Base-by-base conservation (phyloP, 495 filamentous ascomycete species). In the Cercophora scortea region DNA sequence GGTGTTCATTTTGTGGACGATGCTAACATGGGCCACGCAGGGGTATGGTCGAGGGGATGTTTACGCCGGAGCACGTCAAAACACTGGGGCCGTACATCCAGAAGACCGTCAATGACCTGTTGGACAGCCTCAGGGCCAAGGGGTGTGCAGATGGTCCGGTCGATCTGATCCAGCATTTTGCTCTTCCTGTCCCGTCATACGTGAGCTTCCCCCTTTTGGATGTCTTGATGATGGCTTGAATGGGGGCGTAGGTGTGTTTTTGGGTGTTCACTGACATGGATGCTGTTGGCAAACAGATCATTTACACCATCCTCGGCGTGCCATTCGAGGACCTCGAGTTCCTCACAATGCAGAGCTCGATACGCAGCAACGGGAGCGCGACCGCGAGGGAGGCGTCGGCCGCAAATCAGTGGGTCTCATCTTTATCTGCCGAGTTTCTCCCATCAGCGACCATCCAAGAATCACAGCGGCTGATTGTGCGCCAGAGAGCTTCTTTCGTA, bases 251-350 rank as follows among this genome's bases (percentile, higher is more conserved):
- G 5, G 25, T 25, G 25, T 25, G 25, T 25, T 25, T 25, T 25
- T 25, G 2, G 25, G 25, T 5, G 5, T 5, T 25, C 5, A 25
- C 25, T 25, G 25, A 25, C 25, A 25, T 5, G 25, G 25, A 25
- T 25, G 25, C 25, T 25, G 25, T 25, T 5, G 25, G 5, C 1
- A 42, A 12, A 8, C 32, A 75, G 71, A 77, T 72, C 58, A 74
- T 77, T 45, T 77, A 77, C 57, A 66, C 65, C 39, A 71, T 75
- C 35, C 64, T 75, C 4, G 72, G 73, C 8, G 69, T 75, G 17
- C 70, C 73, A 2, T 68, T 75, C 42, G 64, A 71, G n/a, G 73
- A 75, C 49, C 65, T 75, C 12, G 61, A 60, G 32, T 70, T 66
- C 32, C 58, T 77, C 42, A 73, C 71, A 1, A 49, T 66, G 25